These are phyloP conservation scores for Aspergillus piperis DNA, from an alignment of 2,329 filamentous ascomycete species.

Conservation along the genomic window DNA sequence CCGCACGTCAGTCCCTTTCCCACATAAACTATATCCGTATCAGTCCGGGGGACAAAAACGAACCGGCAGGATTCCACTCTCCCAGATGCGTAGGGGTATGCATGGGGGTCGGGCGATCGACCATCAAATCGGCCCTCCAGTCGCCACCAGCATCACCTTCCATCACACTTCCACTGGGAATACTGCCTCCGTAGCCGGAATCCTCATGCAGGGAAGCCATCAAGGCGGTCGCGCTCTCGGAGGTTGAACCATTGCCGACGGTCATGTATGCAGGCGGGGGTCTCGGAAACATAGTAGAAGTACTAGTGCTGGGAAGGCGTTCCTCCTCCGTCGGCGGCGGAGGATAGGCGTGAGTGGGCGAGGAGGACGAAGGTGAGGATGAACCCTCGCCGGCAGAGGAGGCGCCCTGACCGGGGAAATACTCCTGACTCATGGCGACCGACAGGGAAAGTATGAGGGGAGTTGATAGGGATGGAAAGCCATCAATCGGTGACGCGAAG, in stretches of 20 bases:
- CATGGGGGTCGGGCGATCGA: constrained; percentile 59
- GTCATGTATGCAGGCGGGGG: constrained; percentile 74
- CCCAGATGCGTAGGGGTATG: constrained; percentile 56
- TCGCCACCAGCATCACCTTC: constrained; percentile 44
- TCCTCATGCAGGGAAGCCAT: constrained; percentile 82
- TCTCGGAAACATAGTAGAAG: constrained; percentile 29
- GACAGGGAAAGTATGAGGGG: background rate
- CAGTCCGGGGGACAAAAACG: constrained; percentile 8
- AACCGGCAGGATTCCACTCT: constrained; percentile 49
- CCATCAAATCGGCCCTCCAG: constrained; percentile 59
- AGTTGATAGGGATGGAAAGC: background rate
- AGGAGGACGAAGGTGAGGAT: constrained; percentile 27
- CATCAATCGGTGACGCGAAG: constrained; percentile 7
- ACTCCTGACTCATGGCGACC: constrained; percentile 46
- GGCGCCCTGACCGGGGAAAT: constrained; percentile 38
- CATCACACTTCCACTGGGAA: constrained; percentile 62
- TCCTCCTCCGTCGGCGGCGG: constrained; percentile 27
- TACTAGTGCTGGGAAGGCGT: constrained; percentile 19
- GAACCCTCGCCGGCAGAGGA: constrained; percentile 41
- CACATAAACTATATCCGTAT: background rate
- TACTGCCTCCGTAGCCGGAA: constrained; percentile 87
- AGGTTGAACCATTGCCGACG: constrained; percentile 78
- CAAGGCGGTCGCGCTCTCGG: constrained; percentile 76
- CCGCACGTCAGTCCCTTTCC: constrained; percentile 18
- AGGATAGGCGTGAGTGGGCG: background rate